Base-by-base conservation (phyloP, 2,329 filamentous ascomycete genomes). In the Cordyceps fumosorosea region DNA sequence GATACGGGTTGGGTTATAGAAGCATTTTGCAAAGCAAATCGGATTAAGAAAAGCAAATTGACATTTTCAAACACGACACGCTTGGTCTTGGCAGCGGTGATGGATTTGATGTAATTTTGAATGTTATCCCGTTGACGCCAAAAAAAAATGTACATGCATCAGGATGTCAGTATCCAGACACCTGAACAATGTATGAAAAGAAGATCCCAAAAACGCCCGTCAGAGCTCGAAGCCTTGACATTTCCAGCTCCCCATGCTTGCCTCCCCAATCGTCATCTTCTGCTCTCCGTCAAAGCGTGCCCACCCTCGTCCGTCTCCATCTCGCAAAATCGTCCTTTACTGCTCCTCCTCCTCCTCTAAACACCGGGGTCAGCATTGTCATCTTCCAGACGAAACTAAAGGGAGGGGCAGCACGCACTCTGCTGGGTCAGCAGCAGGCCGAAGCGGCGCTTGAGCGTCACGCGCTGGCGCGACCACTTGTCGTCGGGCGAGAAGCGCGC, bases 401-500 rank as follows among this genome's bases (percentile, higher is more conserved):
- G 5, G 11, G 12, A 24, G 37, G 24, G 11, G 12, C 5, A 16
- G 14, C 18, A 63, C 62, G 24, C 55, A 84, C 81, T 80, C 74
- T 80, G 89, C 82, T 96, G 91, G 60, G 90, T 95, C 75, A 96
- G 80, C 65, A 98, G 85, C 66, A 97, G 83, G 55, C 89, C 89
- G 74, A 96, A 98, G 72, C 95, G 85, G 81, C 90, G 92, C 88
- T 97, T 96, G 71, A 98, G 83, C 22, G 92, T 96, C 56, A 98
- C 92, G 69, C 95, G 87, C 80, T 98, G 93, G 74, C 91, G 90
- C 72, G 92, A 96, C 84, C 96, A 98, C 83, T 97, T 96, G 83
- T 99, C 95, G 79, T 99, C 95, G 66, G 95, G 95, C 53, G 91
- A 96, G 83, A 98, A 99, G 69, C 95, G 85, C 50, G 95, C 95